Conservation (phyloP, 495 filamentous ascomycete genomes). For the Penicillium pulvis region DNA sequence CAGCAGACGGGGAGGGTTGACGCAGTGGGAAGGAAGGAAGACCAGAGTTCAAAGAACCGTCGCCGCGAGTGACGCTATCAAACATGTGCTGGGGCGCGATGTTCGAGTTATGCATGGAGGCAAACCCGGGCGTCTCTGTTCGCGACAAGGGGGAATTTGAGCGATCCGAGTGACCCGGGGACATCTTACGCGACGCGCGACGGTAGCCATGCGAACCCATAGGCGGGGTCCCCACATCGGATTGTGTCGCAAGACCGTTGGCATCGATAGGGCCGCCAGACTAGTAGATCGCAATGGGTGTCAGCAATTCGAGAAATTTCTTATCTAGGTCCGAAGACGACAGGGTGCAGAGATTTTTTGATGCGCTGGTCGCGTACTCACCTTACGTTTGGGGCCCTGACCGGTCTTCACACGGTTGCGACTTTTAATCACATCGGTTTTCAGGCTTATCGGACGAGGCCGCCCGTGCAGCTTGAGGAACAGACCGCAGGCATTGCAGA, state of each 20-base stretch:
- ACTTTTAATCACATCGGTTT: conserved; percentile 99
- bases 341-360: conserved; percentile 9
- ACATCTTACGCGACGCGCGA: conserved; percentile 69
- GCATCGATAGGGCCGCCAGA: conserved; percentile 54
- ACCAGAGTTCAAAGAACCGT: conserved; percentile 60
- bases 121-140: conserved; percentile 76
- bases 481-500: conserved; percentile 97
- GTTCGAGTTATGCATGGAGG: conserved; percentile 64
- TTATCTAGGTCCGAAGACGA: conserved; percentile 21
- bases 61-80: conserved; percentile 69
- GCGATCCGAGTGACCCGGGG: conserved; percentile 73
- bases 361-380: conserved; percentile 43
- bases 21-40: conserved; percentile 54
- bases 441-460: conserved; percentile 90
- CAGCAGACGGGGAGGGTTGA: conserved; percentile 72
- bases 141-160: conserved; percentile 86
- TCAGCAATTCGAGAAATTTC: conserved; percentile 34
- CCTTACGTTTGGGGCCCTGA: conserved; percentile 87
- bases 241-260: conserved; percentile 60
- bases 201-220: conserved; percentile 57
- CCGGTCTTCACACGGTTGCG: conserved; percentile 97
- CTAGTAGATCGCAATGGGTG: conserved; percentile 28
- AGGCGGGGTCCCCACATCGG: conserved; percentile 57
- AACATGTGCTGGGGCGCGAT: conserved; percentile 79
- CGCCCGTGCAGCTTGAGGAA: conserved; percentile 96